Evolutionary conservation across 805 yeast genomes (phyloP), one percentile per base, ranked within the genome.

Genomic region (Debaryomyces tyrocola): DNA sequence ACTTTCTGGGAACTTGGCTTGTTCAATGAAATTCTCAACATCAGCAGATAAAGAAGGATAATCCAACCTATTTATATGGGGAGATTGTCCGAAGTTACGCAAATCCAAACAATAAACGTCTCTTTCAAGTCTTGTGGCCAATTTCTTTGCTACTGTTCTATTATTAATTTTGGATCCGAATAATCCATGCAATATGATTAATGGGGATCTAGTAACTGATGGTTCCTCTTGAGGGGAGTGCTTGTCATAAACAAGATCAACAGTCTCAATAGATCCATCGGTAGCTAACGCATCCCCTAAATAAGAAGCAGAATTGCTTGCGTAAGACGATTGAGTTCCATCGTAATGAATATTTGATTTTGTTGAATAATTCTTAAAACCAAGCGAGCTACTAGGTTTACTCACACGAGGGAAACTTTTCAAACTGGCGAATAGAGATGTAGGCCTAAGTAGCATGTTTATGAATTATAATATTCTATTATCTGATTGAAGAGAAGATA

Each of bases 1-100:
- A n/a, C 7, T n/a, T 20, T 47, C 53, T 17, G 33, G 27, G 38
- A 75, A 54, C 2, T 63, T 53, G 7, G 75, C 71, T 3, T 78
- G 79, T 0, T 59, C 56, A 9, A 91, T 77, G 59, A 90, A 92
- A 15, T 67, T 56, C 53, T 84, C 90, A n/a, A 92, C 90, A 62
- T 92, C 99, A 0, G 87, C 84, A 0, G 96, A 85, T 70, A 92
- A 71, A 1, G 91, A 72, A 1, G 87, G 85, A 63, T 91, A 91
- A 59, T 87, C 91, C 57, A 87, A 88, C 27, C 85, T 69, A 0
- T 64, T 59, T n/a, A 57, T 60, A 55, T 87, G 95, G 1, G 97
- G 97, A 1, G 96, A 87, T n/a, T 77, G 82, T 1, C 99, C 99
- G 62, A 91, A 97, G 65, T 94, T 91, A 50, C 99, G 73, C 48